These are phyloP conservation scores for Yamadazyma ubonensis DNA, from an alignment of 805 yeast genomes.

Conservation along the genomic window DNA sequence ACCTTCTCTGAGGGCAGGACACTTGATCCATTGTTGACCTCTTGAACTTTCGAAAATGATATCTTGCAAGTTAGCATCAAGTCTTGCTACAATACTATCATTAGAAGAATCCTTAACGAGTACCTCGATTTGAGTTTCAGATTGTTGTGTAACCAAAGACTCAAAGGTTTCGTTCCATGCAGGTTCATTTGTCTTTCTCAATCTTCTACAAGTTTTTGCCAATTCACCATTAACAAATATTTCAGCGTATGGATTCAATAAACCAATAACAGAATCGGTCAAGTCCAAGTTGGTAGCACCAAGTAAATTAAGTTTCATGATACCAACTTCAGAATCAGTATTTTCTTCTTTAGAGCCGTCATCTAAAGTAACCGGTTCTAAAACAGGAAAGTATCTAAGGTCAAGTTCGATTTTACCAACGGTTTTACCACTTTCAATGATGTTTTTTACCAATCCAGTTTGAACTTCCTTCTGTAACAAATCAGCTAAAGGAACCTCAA, in stretches of 20 bases:
- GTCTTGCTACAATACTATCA: conserved; percentile 52
- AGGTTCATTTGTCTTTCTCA: conserved; percentile 71
- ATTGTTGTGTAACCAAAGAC: conserved; percentile 58
- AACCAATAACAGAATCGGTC: conserved; percentile 49
- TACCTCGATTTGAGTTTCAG: conserved; percentile 53
- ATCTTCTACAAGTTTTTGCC: conserved; percentile 56
- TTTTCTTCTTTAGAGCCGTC: conserved; percentile 50
- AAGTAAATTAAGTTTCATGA: conserved; percentile 61
- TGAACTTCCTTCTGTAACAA: conserved; percentile 54
- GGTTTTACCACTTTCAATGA: conserved; percentile 50
- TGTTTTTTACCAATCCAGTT: conserved; percentile 42
- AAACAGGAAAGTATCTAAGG: conserved; percentile 48
- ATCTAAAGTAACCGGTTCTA: conserved; percentile 43
- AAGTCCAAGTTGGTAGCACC: conserved; percentile 59
- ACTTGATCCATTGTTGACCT: conserved; percentile 50
- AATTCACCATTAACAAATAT: conserved; percentile 56
- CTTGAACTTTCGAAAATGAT: conserved; percentile 47
- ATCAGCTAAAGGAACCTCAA: conserved; percentile 56
- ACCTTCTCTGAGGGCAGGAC: conserved; percentile 40
- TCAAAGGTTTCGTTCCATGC: conserved; percentile 66
- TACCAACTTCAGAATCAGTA: conserved; percentile 70
- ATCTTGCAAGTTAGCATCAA: conserved; percentile 53
- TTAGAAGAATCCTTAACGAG: conserved; percentile 61
- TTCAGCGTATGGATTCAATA: conserved; percentile 68
- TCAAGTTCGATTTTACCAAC: conserved; percentile 64